Conservation (phyloP, 1,284 basidiomycete genomes). For the Trichosporon sp. region DNA sequence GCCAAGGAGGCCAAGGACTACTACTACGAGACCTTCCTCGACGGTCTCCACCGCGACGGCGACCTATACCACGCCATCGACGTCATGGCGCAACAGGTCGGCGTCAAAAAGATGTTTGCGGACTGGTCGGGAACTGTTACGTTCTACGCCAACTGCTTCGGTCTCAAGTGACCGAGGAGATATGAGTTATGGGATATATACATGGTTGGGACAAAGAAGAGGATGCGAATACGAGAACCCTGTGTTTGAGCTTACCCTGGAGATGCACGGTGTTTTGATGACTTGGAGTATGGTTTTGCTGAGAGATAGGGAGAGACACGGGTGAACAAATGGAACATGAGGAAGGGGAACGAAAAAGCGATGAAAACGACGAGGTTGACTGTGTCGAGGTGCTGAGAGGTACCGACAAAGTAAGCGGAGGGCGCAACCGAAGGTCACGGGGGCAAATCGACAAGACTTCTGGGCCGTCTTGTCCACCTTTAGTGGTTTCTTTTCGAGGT, state of each 20-base stretch:
- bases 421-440: too few relatives aligned
- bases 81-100: constrained; percentile 28
- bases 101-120: constrained; percentile 31
- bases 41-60: constrained; percentile 29
- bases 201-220: constrained; percentile 2
- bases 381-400: too few relatives aligned
- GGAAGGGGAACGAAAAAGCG: not conserved
- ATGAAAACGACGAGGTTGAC: too few relatives aligned
- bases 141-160: constrained; percentile 35
- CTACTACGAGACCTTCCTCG: constrained; percentile 26
- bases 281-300: not conserved
- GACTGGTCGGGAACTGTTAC: constrained; percentile 34
- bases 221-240: not conserved
- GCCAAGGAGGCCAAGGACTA: constrained; percentile 25
- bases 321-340: not conserved
- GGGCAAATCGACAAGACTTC: too few relatives aligned
- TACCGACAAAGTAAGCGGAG: too few relatives aligned
- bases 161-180: constrained; percentile 19
- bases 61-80: constrained; percentile 31
- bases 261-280: not conserved
- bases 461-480: too few relatives aligned
- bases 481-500: too few relatives aligned
- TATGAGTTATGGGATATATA: not conserved
- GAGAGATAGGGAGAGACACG: not conserved
- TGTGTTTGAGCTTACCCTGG: not conserved